A percentile compares a stretch with the other conserved stretches of the same genome.
Conservation (phyloP, 2,329 filamentous ascomycete species). For the Ophiostoma ulmi region DNA sequence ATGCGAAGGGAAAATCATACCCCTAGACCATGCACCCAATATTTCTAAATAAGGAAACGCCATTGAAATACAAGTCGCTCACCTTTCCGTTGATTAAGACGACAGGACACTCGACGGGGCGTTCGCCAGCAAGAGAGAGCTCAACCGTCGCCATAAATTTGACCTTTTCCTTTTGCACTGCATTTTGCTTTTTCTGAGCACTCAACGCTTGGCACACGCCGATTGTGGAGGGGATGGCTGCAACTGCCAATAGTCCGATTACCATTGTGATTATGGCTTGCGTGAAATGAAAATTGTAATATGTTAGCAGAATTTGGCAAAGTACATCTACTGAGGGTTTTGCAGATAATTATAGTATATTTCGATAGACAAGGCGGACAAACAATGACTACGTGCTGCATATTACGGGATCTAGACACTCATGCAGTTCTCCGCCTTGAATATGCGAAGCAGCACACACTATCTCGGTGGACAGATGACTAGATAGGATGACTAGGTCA, state of each 20-base stretch:
- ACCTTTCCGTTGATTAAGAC: background rate
- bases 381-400: background rate
- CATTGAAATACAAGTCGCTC: background rate
- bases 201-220: slow-evolving; percentile 52
- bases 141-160: background rate
- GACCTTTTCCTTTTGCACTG: slow-evolving; percentile 47
- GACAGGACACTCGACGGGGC: background rate
- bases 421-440: background rate
- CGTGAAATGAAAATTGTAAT: background rate
- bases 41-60: background rate
- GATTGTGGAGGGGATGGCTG: slow-evolving; percentile 51
- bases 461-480: background rate
- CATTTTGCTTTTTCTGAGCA: slow-evolving; percentile 52
- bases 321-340: background rate
- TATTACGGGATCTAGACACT: background rate
- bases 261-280: background rate
- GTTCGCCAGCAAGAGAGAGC: background rate
- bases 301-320: background rate
- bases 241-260: slow-evolving; percentile 45
- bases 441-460: background rate
- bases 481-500: background rate
- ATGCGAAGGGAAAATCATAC: slow-evolving; percentile 17
- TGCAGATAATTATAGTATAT: background rate
- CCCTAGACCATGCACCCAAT: slow-evolving; percentile 24
- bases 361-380: background rate